These are phyloP conservation scores for Fusarium nematophilum DNA, from an alignment of 2,329 filamentous ascomycete species.

Conservation along the genomic window DNA sequence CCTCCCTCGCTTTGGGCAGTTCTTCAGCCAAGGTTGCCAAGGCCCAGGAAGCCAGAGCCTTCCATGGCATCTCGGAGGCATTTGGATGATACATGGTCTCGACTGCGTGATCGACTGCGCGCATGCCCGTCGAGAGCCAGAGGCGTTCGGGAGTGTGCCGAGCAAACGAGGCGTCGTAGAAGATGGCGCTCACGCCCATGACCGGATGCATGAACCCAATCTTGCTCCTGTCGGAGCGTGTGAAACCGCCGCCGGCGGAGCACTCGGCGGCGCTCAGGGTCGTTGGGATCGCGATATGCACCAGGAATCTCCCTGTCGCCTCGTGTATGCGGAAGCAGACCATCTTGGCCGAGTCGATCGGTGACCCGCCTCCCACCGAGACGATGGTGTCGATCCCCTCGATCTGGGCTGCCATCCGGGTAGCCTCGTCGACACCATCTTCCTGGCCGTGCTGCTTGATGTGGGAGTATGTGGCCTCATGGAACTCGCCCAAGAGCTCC, in stretches of 20 bases:
- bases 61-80: conserved; percentile 37
- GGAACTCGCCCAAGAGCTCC: conserved; percentile 12
- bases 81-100: conserved; percentile 38
- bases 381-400: conserved; percentile 27
- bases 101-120: conserved; percentile 38
- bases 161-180: conserved; percentile 32
- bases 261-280: conserved; percentile 39
- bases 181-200: conserved; percentile 32
- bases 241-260: conserved; percentile 42
- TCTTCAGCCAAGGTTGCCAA: conserved; percentile 9
- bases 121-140: conserved; percentile 36
- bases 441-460: conserved; percentile 35
- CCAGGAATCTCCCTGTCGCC: conserved; percentile 11
- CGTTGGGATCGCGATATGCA: conserved; percentile 31
- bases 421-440: conserved; percentile 27
- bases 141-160: conserved; percentile 27
- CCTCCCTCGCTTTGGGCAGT: conserved; percentile 9
- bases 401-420: conserved; percentile 2
- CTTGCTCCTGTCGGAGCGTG: conserved; percentile 33
- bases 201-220: conserved; percentile 38
- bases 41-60: conserved; percentile 33
- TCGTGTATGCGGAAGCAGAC: conserved; percentile 43
- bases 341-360: conserved; percentile 34
- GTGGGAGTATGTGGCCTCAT: conserved; percentile 22
- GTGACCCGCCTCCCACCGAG: conserved; percentile 25